Percentiles rank a stretch among this genome's conserved stretches.
phyloP scores from a whole-genome alignment of 371 early-diverging fungal species.

The Mucor saturninus region DNA sequence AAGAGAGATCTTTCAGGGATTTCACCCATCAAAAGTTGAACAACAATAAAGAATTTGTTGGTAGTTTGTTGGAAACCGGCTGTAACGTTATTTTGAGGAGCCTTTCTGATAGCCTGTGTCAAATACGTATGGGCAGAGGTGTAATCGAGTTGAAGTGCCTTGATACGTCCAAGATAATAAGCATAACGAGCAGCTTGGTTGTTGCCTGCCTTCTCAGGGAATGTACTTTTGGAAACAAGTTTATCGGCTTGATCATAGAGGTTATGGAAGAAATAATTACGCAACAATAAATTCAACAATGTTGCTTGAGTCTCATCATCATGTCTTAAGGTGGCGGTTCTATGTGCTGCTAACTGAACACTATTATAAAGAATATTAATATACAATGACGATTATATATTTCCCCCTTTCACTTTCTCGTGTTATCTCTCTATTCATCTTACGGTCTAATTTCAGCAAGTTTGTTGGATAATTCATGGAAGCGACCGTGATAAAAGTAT shows the following conservation, averaged over 20 bases:
- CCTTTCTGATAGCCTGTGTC: slow-evolving; percentile 94
- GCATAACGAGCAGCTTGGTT: slow-evolving; percentile 94
- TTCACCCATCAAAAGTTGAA: slow-evolving; percentile 96
- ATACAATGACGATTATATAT: not conserved
- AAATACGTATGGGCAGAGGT: slow-evolving; percentile 86
- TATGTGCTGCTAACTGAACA: slow-evolving; percentile 80
- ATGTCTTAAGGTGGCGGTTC: slow-evolving; percentile 88
- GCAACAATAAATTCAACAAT: slow-evolving; percentile 84
- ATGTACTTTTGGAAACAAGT: slow-evolving; percentile 88
- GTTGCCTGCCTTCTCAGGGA: slow-evolving; percentile 92
- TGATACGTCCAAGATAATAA: slow-evolving; percentile 93
- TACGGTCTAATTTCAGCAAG: slow-evolving; percentile 82
- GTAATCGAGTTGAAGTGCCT: slow-evolving; percentile 96
- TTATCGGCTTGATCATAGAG: slow-evolving; percentile 96
- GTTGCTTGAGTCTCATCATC: slow-evolving; percentile 91
- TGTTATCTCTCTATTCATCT: slow-evolving; percentile 31
- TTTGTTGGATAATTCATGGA: slow-evolving; percentile 77
- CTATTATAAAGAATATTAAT: slow-evolving; percentile 32
- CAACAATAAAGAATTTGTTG: slow-evolving; percentile 92
- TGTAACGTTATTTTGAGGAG: slow-evolving; percentile 83
- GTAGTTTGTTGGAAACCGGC: slow-evolving; percentile 96
- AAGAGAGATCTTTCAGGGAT: slow-evolving; percentile 95
- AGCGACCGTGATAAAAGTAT: slow-evolving; percentile 92
- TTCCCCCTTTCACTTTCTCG: slow-evolving; percentile 36
- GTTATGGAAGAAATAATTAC: slow-evolving; percentile 91